Conservation (phyloP, 345 rosid genomes). For the Syzygium aromaticum region DNA sequence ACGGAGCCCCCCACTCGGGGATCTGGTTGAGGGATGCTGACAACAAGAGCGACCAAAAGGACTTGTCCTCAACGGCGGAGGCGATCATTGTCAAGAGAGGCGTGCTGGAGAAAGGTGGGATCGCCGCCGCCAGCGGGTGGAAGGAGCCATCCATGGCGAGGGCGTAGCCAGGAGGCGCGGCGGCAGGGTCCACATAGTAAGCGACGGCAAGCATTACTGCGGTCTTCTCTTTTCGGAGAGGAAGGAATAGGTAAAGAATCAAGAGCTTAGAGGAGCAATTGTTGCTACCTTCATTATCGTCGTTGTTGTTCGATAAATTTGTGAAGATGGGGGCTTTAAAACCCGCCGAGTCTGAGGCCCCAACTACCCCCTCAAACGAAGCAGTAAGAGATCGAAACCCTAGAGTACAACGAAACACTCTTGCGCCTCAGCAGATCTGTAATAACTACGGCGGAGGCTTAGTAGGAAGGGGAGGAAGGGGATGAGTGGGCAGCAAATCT, state of each 20-base stretch:
- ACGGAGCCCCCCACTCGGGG: constrained; percentile 84
- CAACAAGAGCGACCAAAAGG: constrained; percentile 63
- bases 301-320: constrained; percentile 14
- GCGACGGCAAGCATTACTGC: constrained; percentile 74
- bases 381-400: constrained; percentile 42
- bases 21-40: constrained; percentile 61
- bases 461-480: neutral
- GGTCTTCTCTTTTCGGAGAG: constrained; percentile 23
- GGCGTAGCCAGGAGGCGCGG: constrained; percentile 53
- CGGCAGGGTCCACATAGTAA: constrained; percentile 60
- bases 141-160: constrained; percentile 32
- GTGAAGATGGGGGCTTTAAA: constrained; percentile 77
- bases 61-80: constrained; percentile 2
- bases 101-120: constrained; percentile 20
- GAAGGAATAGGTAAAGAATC: constrained; percentile 7
- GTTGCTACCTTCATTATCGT: neutral
- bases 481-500: no score
- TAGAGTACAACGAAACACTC: constrained; percentile 7
- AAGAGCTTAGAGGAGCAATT: constrained; percentile 5
- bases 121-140: constrained; percentile 12
- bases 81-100: constrained; percentile 11
- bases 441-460: neutral
- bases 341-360: constrained; percentile 99
- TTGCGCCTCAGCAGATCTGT: constrained; percentile 3
- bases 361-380: constrained; percentile 98